Evolutionary conservation across 495 filamentous ascomycete genomes (phyloP).

Genomic region (Polyplosphaeria fusca): DNA sequence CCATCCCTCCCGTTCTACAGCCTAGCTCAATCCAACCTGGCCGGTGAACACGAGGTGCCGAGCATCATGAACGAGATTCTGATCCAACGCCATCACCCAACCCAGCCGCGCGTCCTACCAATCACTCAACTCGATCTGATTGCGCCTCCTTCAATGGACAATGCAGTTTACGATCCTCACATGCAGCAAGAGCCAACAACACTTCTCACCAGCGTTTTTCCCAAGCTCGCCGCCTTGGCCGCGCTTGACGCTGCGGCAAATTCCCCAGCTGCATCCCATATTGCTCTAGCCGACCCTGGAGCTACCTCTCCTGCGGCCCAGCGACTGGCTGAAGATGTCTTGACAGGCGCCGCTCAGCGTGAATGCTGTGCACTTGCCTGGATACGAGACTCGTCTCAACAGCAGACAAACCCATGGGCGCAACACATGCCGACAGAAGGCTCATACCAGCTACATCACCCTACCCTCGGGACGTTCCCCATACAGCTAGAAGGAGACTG

Average conservation of each 20-base stretch:
- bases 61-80: constrained; percentile 33
- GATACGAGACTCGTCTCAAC: constrained; percentile 33
- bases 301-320: constrained; percentile 40
- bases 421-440: constrained; percentile 48
- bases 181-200: constrained; percentile 38
- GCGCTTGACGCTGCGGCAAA: constrained; percentile 62
- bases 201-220: constrained; percentile 71
- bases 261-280: constrained; percentile 43
- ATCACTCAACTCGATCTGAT: constrained; percentile 33
- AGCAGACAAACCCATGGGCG: constrained; percentile 30
- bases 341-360: constrained; percentile 62
- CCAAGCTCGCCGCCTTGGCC: constrained; percentile 64
- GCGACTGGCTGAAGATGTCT: constrained; percentile 52
- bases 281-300: constrained; percentile 45
- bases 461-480: constrained; percentile 48
- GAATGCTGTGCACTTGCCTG: constrained; percentile 71
- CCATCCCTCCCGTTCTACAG: constrained; percentile 37
- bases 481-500: constrained; percentile 47
- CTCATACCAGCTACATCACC: constrained; percentile 70
- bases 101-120: constrained; percentile 31
- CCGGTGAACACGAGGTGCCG: constrained; percentile 18
- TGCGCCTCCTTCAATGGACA: constrained; percentile 31
- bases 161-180: constrained; percentile 31
- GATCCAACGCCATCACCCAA: constrained; percentile 37
- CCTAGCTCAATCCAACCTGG: constrained; percentile 28